These are phyloP conservation scores for Gaeumannomyces sp. DNA, from an alignment of 2,329 filamentous ascomycete species.

Conservation along the genomic window DNA sequence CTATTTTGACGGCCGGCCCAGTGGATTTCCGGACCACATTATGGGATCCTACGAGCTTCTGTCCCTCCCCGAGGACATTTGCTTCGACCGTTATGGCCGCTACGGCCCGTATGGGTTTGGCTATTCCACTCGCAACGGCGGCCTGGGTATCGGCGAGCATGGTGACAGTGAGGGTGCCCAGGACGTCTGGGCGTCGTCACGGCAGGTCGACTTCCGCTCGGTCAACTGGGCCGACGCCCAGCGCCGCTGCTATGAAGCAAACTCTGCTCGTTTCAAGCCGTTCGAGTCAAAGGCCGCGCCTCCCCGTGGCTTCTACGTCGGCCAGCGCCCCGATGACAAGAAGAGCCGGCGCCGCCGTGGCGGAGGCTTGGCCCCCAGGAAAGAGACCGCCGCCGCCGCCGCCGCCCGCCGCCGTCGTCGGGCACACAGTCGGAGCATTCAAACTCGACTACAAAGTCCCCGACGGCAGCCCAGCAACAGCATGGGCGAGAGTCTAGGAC, in stretches of 20 bases:
- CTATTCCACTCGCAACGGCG: conserved; percentile 72
- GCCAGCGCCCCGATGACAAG: conserved; percentile 24
- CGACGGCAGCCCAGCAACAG: conserved; percentile 10
- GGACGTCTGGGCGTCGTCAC: conserved; percentile 64
- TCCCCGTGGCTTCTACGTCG: conserved; percentile 47
- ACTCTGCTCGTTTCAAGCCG: conserved; percentile 61
- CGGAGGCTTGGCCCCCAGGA: conserved; percentile 7
- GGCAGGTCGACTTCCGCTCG: conserved; percentile 69
- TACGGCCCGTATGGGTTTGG: conserved; percentile 86
- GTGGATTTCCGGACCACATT: conserved; percentile 77
- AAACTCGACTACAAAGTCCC: neutral
- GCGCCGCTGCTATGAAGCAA: conserved; percentile 64
- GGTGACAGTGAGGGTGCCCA: conserved; percentile 79
- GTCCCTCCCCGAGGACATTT: conserved; percentile 74
- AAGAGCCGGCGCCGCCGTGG: conserved; percentile 12
- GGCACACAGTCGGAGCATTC: conserved; percentile 10
- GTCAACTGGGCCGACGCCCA: conserved; percentile 78
- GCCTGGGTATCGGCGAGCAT: conserved; percentile 77
- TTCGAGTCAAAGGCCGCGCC: conserved; percentile 32
- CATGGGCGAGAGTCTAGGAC: conserved; percentile 46
- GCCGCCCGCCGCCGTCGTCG: conserved; percentile 10
- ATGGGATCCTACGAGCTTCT: conserved; percentile 83
- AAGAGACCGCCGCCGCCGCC: conserved; percentile 11
- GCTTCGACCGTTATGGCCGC: conserved; percentile 86
- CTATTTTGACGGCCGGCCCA: conserved; percentile 70